Evolutionary conservation across 306 rosid species (phyloP).

Genomic region (Malus domestica): DNA sequence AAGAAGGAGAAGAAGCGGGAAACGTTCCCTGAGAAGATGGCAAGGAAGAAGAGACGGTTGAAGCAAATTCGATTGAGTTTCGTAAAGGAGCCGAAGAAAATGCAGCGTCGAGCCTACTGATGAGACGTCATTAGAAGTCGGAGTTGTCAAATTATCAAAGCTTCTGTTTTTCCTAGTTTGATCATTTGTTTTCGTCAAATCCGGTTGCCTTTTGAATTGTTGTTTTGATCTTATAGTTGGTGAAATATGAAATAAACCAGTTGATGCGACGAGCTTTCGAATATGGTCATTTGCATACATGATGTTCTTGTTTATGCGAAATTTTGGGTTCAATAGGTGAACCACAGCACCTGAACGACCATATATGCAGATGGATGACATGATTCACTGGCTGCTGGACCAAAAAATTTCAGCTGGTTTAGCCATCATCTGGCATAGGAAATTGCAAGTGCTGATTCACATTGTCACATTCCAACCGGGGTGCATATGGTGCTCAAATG

Average conservation of each 20-base stretch:
- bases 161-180: background rate
- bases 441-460: background rate
- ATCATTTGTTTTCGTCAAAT: background rate
- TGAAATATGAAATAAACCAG: background rate
- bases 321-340: too few species aligned
- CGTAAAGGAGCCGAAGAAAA: constrained; percentile 57
- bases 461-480: background rate
- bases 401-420: background rate
- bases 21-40: constrained; percentile 86
- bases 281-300: background rate
- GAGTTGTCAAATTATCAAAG: background rate
- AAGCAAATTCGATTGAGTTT: constrained; percentile 73
- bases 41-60: constrained; percentile 78
- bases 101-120: constrained; percentile 32
- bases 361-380: background rate
- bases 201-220: background rate
- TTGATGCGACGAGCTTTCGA: background rate
- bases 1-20: constrained; percentile 62
- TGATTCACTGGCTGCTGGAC: background rate
- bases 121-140: background rate
- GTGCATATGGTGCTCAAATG: background rate
- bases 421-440: background rate
- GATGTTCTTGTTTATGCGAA: background rate
- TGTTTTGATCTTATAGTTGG: background rate
- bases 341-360: accelerated